Conservation (phyloP, 2,329 filamentous ascomycete species). For the Colletotrichum coccodes region DNA sequence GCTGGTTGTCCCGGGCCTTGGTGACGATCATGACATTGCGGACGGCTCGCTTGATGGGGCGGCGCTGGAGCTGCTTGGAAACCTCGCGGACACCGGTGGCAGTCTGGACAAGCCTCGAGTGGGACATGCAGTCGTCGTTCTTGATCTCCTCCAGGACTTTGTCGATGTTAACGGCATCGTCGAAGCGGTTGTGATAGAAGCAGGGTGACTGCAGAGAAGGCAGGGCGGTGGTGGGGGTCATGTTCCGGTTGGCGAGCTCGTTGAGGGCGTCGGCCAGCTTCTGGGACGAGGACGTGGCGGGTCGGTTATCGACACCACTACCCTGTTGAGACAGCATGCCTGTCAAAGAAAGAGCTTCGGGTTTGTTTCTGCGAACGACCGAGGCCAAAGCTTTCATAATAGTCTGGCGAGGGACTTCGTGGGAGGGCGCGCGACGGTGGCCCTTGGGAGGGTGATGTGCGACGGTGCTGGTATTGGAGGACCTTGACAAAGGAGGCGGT, state of each 20-base stretch:
- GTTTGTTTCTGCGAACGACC: constrained; percentile 67
- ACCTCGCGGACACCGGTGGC: constrained; percentile 95
- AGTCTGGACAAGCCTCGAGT: constrained; percentile 93
- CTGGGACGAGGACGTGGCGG: constrained; percentile 63
- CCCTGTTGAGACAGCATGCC: constrained; percentile 64
- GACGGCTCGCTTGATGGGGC: constrained; percentile 91
- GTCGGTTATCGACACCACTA: constrained; percentile 46
- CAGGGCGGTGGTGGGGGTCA: constrained; percentile 62
- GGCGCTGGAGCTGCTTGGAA: constrained; percentile 91
- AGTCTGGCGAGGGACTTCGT: constrained; percentile 81
- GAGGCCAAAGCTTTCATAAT: constrained; percentile 85
- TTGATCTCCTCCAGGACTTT: constrained; percentile 95
- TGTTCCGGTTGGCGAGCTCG: constrained; percentile 57
- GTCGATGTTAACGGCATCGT: constrained; percentile 94
- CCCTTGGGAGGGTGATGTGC: constrained; percentile 32
- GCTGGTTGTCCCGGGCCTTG: constrained; percentile 93
- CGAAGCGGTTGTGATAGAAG: constrained; percentile 97
- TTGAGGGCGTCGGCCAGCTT: constrained; percentile 71
- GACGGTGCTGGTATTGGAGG: constrained; percentile 20
- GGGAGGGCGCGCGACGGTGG: constrained; percentile 62
- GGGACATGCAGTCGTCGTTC: constrained; percentile 88
- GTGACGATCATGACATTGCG: constrained; percentile 98
- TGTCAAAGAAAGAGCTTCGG: constrained; percentile 71
- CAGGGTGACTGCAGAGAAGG: constrained; percentile 88
- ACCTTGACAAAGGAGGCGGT: constrained; percentile 36